Evolutionary conservation across 164 flowering plant genomes (phyloP), one percentile per base, ranked within the genome.

Genomic region (Stephania japonica): DNA sequence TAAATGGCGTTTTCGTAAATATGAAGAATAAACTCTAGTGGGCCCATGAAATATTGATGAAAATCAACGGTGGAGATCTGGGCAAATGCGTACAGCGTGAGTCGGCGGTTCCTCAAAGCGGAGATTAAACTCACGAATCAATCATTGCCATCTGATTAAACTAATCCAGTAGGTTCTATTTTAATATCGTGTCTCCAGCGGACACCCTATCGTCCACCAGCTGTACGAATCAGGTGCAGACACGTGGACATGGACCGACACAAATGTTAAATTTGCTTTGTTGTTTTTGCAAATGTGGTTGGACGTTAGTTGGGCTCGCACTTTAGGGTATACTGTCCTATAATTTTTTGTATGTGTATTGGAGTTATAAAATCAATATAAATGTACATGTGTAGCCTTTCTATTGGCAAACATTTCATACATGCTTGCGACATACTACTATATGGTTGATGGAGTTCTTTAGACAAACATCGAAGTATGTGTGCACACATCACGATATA

Each of bases 101-200:
- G 61, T 53, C 19, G 61, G 61, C 61, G 61, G 18, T 53, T 19
- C 61, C 61, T 10, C 19, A 19, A 53, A 53, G 61, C 61, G 18
- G 19, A 53, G 14, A 53, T 53, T 53, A 16, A 53, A 53, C 61
- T 53, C 61, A 53, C 61, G 61, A 13, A 56, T 13, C 62, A 56
- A 56, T 56, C 62, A 56, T 56, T 56, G 62, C 62, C 62, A 56
- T 56, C 62, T 3, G 62, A 56, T 56, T 56, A 56, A 56, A 56
- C 7, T 56, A 56, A 56, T 56, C 53, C 38, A 32, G 53, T 18
- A 14, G 62, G 19, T 16, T 56, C 21, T 19, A 16, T 56, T 56
- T 19, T 56, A 56, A 16, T 56, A 16, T 7, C n/a, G n/a, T 56
- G 16, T 56, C 62, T 56, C 21, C n/a, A 56, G 62, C 53, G 53